Evolutionary conservation across 2,329 filamentous ascomycete species (phyloP), one percentile per base, ranked within the genome.

Genomic region (Verticillium alfalfae): DNA sequence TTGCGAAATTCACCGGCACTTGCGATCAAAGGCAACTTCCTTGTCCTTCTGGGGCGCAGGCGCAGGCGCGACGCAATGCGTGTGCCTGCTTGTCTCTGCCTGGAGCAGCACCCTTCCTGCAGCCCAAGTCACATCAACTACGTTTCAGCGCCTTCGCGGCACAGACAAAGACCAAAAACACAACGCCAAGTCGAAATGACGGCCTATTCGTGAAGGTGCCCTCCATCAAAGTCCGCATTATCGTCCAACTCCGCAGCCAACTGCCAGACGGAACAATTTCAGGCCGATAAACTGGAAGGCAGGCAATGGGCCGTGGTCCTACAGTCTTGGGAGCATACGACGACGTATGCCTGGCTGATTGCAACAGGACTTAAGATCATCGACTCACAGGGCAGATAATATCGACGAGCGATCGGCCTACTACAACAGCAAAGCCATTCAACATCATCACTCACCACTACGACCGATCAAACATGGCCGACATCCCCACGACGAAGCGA

Each of bases 401-500:
- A 41, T 7, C 15, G 39, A 15, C 2, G n/a, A 41, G 16, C 15
- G 39, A 41, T 12, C 39, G 39, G 6, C 15, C 39, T 7, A n/a
- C 39, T 7, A 16, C 39, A n/a, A 3, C 39, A 7, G 16, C 39
- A 16, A n/a, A 22, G 26, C n/a, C 39, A 45, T 22, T n/a, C 8
- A 15, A 45, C 39, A 16, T n/a, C 39, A n/a, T 16, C 16, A 45
- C 9, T n/a, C 39, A n/a, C 15, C 45, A 22, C 22, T 18, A 49
- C n/a, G n/a, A 49, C 3, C 5, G 26, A 31, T 18, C 18, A 49
- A 13, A 22, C 18, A 76, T 76, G 74, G 52, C 66, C 2, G 59
- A 66, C 16, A 41, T 77, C 56, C 72, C 76, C n/a, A 52, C 64
- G 5, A 79, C 72, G 1, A 81, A 79, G 76, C 76, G 78, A 63